These are phyloP conservation scores for Fusarium sp. DNA, from an alignment of 2,329 filamentous ascomycete species.

Conservation along the genomic window DNA sequence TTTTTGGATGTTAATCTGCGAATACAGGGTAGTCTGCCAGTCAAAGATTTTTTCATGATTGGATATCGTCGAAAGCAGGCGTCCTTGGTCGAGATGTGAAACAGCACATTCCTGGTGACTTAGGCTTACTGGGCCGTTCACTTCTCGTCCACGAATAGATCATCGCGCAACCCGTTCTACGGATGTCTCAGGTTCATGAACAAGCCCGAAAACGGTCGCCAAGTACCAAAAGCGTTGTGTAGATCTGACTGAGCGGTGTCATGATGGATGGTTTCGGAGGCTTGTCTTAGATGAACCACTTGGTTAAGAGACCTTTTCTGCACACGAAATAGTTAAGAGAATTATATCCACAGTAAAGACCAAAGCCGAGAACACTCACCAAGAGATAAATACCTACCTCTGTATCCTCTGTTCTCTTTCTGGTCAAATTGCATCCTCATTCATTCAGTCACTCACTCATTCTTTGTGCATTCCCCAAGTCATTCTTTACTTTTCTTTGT, in stretches of 20 bases:
- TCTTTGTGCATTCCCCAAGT: constrained; percentile 27
- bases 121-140: not conserved
- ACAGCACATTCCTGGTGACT: constrained; percentile 18
- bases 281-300: constrained; percentile 3
- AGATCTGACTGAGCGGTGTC: not conserved
- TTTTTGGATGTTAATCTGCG: not conserved
- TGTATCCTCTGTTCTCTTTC: not conserved
- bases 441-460: constrained; percentile 21
- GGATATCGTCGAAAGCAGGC: not conserved
- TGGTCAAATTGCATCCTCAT: not conserved
- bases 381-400: constrained; percentile 22
- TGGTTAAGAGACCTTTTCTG: constrained; percentile 6
- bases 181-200: constrained; percentile 12
- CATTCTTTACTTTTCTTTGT: constrained; percentile 35
- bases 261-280: constrained; percentile 19
- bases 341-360: constrained; percentile 6
- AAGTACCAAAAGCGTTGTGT: constrained; percentile 4
- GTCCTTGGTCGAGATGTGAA: constrained; percentile 5
- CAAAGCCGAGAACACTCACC: not conserved
- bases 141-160: not conserved
- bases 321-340: constrained; percentile 2
- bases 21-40: not conserved
- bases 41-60: not conserved
- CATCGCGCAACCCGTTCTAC: not conserved
- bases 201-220: constrained; percentile 9